These are phyloP conservation scores for Peronospora belbahrii DNA, from an alignment of 352 stramenopile species.

Conservation along the genomic window DNA sequence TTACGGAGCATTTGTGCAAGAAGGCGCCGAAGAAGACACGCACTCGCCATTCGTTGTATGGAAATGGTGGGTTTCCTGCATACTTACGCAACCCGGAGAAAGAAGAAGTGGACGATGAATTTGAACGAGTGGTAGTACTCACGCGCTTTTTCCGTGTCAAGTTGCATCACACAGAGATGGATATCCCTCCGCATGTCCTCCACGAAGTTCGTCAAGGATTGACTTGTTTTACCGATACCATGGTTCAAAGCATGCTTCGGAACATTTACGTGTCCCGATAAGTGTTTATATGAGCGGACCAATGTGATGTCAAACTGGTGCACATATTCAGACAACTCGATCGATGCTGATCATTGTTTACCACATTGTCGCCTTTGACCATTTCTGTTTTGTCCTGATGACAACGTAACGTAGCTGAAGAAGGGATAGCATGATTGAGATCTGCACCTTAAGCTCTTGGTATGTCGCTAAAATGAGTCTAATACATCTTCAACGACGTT, in stretches of 20 bases:
- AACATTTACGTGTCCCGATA: slow-evolving; percentile 33
- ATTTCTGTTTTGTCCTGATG: no score
- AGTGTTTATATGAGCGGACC: no score
- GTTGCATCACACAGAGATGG: slow-evolving; percentile 29
- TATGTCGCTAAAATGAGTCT: no score
- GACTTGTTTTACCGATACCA: slow-evolving; percentile 29
- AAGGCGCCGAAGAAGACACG: slow-evolving; percentile 12
- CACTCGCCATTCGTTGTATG: slow-evolving; percentile 11
- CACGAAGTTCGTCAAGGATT: slow-evolving; percentile 29
- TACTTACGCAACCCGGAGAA: slow-evolving; percentile 12
- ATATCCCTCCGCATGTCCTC: slow-evolving; percentile 24
- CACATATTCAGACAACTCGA: no score
- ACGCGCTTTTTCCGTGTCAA: slow-evolving; percentile 30
- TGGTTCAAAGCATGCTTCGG: slow-evolving; percentile 34
- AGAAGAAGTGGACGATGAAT: slow-evolving; percentile 16
- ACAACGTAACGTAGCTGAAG: no score
- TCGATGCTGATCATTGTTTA: no score
- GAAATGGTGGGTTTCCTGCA: slow-evolving; percentile 12
- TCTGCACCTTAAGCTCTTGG: no score
- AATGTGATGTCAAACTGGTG: no score
- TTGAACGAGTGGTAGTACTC: slow-evolving; percentile 29
- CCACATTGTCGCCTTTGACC: no score
- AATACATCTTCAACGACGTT: no score
- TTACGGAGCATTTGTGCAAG: slow-evolving; percentile 33
- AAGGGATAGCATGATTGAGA: no score